A percentile compares a stretch with the other conserved stretches of the same genome.
phyloP scores from a whole-genome alignment of 805 yeast species.

The Barnettozyma vustinii region DNA sequence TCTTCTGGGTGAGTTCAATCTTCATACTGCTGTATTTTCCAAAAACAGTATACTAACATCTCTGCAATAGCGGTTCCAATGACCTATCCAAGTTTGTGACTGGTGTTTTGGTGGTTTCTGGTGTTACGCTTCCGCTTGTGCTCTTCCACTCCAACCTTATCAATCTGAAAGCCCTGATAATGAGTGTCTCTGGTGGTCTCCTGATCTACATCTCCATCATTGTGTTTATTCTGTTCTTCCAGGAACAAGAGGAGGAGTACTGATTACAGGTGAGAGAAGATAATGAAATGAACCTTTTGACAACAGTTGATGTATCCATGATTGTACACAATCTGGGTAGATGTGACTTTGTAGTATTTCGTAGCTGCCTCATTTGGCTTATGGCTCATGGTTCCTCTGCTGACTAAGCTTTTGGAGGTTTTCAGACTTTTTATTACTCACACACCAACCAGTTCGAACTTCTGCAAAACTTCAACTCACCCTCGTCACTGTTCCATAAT shows the following conservation, averaged over 20 bases:
- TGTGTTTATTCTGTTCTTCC: slow-evolving; percentile 73
- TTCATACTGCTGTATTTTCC: neutral
- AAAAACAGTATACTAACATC: slow-evolving; percentile 18
- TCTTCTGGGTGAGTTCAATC: slow-evolving; percentile 31
- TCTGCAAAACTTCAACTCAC: too few species aligned
- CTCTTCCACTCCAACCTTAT: slow-evolving; percentile 73
- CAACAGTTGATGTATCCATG: too few species aligned
- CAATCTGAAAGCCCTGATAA: slow-evolving; percentile 60
- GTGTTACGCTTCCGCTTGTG: slow-evolving; percentile 68
- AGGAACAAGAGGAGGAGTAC: slow-evolving; percentile 37
- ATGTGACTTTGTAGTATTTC: neutral
- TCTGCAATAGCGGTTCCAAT: slow-evolving; percentile 35
- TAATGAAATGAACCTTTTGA: neutral
- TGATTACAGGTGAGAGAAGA: slow-evolving; percentile 1
- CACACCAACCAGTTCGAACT: neutral
- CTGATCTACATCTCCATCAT: slow-evolving; percentile 80
- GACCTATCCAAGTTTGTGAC: slow-evolving; percentile 79
- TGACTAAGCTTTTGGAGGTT: neutral
- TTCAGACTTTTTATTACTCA: neutral
- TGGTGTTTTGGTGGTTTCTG: slow-evolving; percentile 71
- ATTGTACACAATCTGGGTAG: neutral
- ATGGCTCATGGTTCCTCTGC: neutral
- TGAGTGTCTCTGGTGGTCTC: slow-evolving; percentile 81
- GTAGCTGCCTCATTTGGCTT: neutral
- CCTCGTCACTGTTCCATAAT: slow-evolving; percentile 5